Evolutionary conservation across 331 rosid genomes (phyloP), one percentile per base, ranked within the genome.

Genomic region (Pyracantha coccinea): DNA sequence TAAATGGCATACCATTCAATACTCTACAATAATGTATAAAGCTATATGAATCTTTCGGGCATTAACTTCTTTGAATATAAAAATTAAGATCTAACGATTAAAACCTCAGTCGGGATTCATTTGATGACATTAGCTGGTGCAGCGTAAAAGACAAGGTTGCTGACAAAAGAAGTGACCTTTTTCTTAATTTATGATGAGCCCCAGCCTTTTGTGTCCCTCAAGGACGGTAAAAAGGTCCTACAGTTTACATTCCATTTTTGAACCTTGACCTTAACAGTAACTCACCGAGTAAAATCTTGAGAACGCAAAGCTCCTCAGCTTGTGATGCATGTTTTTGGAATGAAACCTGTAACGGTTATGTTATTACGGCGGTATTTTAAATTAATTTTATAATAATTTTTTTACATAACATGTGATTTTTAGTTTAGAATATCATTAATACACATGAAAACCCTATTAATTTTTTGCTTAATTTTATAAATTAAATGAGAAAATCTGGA

Each of bases 181-280:
- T 33, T 21, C 61, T 72, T 72, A 50, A 52, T 75, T 54, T 80
- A 60, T 73, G 17, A 77, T 79, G 66, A 58, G 19, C 75, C 77
- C 10, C 1, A 16, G 41, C 8, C 64, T 73, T 79, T 66, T 73
- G 79, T 61, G 70, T 68, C 57, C 60, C 47, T 70, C 60, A 20
- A 78, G 67, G 12, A 16, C 28, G 0, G 24, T 9, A 57, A 57
- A 57, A 50, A 17, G 21, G 55, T 38, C 1, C 14, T 38, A 38
- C 45, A 38, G 45, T 38, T 38, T 38, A 10, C 4, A 38, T 2
- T 3, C 45, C 45, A 38, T 38, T 38, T 38, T 38, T 38, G 24
- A 63, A 61, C 60, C 66, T 73, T 77, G 79, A 81, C 85, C 76
- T 50, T 73, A 50, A 21, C 69, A 73, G 78, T 27, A 17, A 57